Base-by-base conservation (phyloP, 208 protist genomes). In the Acanthamoeba culbertsoni region DNA sequence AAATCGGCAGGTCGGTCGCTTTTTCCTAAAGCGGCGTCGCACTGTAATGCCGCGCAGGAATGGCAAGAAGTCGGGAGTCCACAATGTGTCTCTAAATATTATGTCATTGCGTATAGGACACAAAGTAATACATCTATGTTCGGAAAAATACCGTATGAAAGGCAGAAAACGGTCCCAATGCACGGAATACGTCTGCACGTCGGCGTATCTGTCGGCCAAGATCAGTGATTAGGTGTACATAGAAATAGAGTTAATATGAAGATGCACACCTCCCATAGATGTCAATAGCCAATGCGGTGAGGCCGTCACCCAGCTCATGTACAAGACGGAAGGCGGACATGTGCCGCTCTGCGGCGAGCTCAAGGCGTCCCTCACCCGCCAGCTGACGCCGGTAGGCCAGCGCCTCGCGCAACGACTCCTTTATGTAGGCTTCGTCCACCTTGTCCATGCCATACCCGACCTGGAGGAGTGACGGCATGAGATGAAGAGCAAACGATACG, bases 141-240 rank as follows among this genome's bases (percentile, higher is more conserved):
- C 26, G 28, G 28, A 73, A 73, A 37, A 73, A 26, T 7, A 79
- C 71, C 71, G 10, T 31, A 79, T 79, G 71, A 79, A 46, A 26
- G 71, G 71, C 42, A 79, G 37, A 18, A 53, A 79, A 1, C 43
- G 35, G 37, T 79, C 71, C 71, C 71, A 79, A 18, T 79, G 26
- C 35, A 79, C 71, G 18, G 71, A 79, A 18, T 79, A 79, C 5
- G 71, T 79, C 71, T 79, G 71, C 35, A 79, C 71, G 16, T 79
- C 71, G 43, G 71, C 71, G 48, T 79, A 79, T 31, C 59, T 65
- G 26, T 8, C 48, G 12, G 48, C 48, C 48, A 8, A 8, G 48
- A 8, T 55, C 8, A 8, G 48, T 55, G 48, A 55, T 8, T 55
- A 55, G 48, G 18, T n/a, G 48, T 8, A 55, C 12, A 18, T 55